Percentiles rank a stretch among this genome's conserved stretches.
Evolutionary conservation across 345 rosid species (phyloP).

Genomic region (Murraya paniculata): DNA sequence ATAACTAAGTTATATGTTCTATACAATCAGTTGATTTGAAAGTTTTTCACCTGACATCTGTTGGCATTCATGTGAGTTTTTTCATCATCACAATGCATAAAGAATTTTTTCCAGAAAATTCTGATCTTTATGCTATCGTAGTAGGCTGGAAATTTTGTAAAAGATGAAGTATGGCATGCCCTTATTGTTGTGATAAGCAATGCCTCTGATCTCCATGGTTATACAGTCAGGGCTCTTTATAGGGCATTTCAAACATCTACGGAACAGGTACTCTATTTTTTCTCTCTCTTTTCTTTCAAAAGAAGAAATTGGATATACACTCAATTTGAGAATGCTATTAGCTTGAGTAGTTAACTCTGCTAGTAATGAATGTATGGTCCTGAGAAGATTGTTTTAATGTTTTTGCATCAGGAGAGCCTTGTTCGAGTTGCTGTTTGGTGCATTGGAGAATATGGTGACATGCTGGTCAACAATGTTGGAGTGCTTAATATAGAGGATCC

Average conservation of each 20-base stretch:
- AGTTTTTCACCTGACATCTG: background rate
- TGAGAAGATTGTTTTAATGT: slow-evolving; percentile 20
- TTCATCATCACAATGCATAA: background rate
- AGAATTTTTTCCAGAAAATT: slow-evolving; percentile 21
- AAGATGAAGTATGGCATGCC: slow-evolving; percentile 98
- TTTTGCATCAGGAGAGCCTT: slow-evolving; percentile 72
- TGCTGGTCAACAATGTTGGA: slow-evolving; percentile 85
- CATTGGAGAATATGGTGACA: slow-evolving; percentile 97
- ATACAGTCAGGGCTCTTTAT: slow-evolving; percentile 82
- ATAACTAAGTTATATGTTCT: background rate
- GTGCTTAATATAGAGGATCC: slow-evolving; percentile 89
- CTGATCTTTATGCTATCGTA: slow-evolving; percentile 36
- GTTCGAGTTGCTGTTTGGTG: slow-evolving; percentile 98
- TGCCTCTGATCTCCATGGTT: slow-evolving; percentile 96
- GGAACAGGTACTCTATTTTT: slow-evolving; percentile 64
- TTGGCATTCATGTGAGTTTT: background rate
- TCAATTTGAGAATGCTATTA: slow-evolving; percentile 20
- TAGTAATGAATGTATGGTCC: background rate
- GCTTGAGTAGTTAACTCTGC: slow-evolving; percentile 22
- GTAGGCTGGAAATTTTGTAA: slow-evolving; percentile 98
- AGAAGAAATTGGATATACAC: slow-evolving; percentile 8
- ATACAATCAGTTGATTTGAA: background rate
- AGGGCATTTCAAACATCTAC: slow-evolving; percentile 68
- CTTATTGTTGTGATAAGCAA: slow-evolving; percentile 93
- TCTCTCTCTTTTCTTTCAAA: background rate